Percentiles rank a stretch among this genome's conserved stretches.
Evolutionary conservation across 805 yeast species (phyloP).

Genomic region (Lipomyces japonicus): DNA sequence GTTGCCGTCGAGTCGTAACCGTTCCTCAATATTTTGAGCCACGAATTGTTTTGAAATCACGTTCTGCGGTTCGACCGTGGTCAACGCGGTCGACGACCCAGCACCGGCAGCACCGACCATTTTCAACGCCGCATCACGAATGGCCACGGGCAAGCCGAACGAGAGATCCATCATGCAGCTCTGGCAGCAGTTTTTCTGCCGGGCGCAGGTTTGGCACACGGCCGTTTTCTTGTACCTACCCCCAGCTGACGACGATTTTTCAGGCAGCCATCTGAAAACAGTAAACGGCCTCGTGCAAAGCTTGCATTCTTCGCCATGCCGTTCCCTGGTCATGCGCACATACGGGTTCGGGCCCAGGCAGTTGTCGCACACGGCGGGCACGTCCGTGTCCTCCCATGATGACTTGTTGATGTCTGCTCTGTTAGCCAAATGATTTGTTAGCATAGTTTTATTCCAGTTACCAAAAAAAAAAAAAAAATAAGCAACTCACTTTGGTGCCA

Average conservation of each 20-base stretch:
- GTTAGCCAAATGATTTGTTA: not conserved
- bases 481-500: slow-evolving; percentile 18
- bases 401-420: slow-evolving; percentile 38
- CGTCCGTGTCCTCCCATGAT: slow-evolving; percentile 39
- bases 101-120: slow-evolving; percentile 53
- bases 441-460: not conserved
- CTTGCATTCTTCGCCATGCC: slow-evolving; percentile 75
- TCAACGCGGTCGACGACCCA: slow-evolving; percentile 27
- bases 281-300: slow-evolving; percentile 83
- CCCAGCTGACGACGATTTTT: slow-evolving; percentile 37
- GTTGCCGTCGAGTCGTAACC: slow-evolving; percentile 32
- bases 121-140: slow-evolving; percentile 76
- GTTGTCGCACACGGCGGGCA: slow-evolving; percentile 52
- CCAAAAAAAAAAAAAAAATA: not conserved
- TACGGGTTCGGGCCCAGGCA: slow-evolving; percentile 55
- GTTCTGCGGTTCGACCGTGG: slow-evolving; percentile 46
- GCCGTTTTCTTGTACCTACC: slow-evolving; percentile 52
- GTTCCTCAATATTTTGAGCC: slow-evolving; percentile 48
- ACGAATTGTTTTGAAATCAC: slow-evolving; percentile 54
- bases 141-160: slow-evolving; percentile 71
- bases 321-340: slow-evolving; percentile 66
- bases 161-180: slow-evolving; percentile 77
- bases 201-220: slow-evolving; percentile 76
- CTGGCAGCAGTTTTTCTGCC: slow-evolving; percentile 80
- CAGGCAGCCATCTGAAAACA: slow-evolving; percentile 68